phyloP scores from a whole-genome alignment of 1,139 yeast species.

The Blastobotrys petasosporus region DNA sequence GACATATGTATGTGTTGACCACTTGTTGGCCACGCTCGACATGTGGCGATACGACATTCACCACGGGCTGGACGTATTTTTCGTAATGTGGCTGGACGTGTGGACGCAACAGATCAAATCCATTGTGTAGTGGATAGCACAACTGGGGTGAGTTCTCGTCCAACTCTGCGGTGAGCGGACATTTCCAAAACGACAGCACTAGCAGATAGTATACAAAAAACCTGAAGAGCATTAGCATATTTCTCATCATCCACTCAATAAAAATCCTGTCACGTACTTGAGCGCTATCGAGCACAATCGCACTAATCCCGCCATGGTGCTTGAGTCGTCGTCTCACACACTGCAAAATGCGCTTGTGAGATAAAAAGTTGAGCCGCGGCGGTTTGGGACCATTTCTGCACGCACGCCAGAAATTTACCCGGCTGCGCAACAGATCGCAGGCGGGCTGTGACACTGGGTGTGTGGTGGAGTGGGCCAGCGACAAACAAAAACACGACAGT shows the following conservation, averaged over 20 bases:
- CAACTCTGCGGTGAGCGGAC: constrained; percentile 19
- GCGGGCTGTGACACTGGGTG: no score
- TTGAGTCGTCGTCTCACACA: no score
- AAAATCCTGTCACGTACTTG: background rate
- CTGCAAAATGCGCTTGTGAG: no score
- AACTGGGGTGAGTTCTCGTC: constrained; percentile 18
- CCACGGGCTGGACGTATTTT: constrained; percentile 22
- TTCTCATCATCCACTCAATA: no score
- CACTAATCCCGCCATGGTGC: background rate
- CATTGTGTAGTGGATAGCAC: constrained; percentile 23
- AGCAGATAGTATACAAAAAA: constrained; percentile 25
- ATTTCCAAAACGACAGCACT: constrained; percentile 25
- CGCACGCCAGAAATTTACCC: no score
- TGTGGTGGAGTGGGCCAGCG: no score
- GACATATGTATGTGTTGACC: constrained; percentile 19
- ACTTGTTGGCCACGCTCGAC: constrained; percentile 16
- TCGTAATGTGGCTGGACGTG: constrained; percentile 19
- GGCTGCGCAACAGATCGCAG: no score
- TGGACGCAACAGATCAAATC: constrained; percentile 17
- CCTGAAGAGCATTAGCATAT: constrained; percentile 12
- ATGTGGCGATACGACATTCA: constrained; percentile 20
- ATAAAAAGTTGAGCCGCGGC: no score
- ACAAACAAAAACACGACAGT: no score
- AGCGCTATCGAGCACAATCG: constrained; percentile 4
- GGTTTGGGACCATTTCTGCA: no score